Evolutionary conservation across 768 basidiomycete species (phyloP).

Genomic region (Phaeotremella skinneri): DNA sequence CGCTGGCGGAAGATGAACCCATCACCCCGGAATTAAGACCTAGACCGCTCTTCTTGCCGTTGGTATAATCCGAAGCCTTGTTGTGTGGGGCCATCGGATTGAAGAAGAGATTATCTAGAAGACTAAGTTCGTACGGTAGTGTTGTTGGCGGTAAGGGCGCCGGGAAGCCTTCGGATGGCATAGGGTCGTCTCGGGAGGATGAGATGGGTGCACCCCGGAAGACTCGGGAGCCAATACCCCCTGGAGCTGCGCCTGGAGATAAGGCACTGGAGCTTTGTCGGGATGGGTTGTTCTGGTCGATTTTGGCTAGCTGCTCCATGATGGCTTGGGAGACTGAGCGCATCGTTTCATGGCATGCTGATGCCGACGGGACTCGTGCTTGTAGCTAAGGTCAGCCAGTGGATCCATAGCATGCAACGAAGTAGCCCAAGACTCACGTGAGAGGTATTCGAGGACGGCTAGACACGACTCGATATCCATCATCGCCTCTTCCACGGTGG

Average conservation of each 20-base stretch:
- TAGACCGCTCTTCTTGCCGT: conserved; percentile 25
- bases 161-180: conserved; percentile 43
- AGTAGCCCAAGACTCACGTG: conserved; percentile 39
- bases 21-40: background rate
- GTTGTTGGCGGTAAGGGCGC: conserved; percentile 43
- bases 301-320: conserved; percentile 28
- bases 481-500: conserved; percentile 49
- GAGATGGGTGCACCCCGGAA: conserved; percentile 40
- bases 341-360: conserved; percentile 38
- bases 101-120: conserved; percentile 51
- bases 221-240: conserved; percentile 8
- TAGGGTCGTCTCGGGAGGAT: conserved; percentile 44
- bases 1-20: background rate
- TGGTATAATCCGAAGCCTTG: conserved; percentile 50
- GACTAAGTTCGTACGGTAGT: conserved; percentile 49
- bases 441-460: conserved; percentile 47
- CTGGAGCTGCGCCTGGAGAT: conserved; percentile 6
- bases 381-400: conserved; percentile 7
- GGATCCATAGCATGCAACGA: background rate
- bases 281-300: conserved; percentile 11
- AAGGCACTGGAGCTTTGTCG: conserved; percentile 7
- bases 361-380: conserved; percentile 39
- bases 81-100: conserved; percentile 51
- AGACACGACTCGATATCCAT: conserved; percentile 51
- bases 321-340: conserved; percentile 32